These are phyloP conservation scores for Ophiostoma piceae DNA, from an alignment of 2,329 filamentous ascomycete genomes.

Conservation along the genomic window DNA sequence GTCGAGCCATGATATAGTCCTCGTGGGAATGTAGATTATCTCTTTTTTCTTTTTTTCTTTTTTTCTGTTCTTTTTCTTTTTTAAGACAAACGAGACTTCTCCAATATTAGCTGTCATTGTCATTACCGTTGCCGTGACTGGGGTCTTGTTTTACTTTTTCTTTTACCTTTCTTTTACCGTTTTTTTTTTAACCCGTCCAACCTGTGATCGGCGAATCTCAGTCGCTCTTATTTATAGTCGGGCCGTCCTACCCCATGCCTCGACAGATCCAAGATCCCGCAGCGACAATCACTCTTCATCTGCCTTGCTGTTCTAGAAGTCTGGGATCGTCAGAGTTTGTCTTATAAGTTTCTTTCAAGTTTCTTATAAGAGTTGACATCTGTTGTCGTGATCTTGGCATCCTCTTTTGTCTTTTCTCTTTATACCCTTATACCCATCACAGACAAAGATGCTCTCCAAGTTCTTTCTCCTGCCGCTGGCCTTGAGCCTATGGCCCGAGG, in stretches of 20 bases:
- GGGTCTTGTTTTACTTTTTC: neutral
- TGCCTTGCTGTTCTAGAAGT: neutral
- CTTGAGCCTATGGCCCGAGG: conserved; percentile 2
- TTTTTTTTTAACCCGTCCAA: neutral
- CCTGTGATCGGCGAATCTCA: neutral
- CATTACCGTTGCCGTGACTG: conserved; percentile 1
- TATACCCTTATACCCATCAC: neutral
- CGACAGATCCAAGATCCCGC: neutral
- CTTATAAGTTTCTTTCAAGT: neutral
- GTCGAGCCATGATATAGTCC: neutral
- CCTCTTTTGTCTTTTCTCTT: neutral
- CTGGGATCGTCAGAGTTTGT: too few relatives aligned
- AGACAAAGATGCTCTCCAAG: neutral
- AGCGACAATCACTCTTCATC: neutral
- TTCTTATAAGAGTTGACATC: neutral
- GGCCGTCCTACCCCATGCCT: neutral
- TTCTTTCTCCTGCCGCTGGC: neutral
- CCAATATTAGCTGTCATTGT: neutral
- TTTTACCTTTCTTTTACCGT: neutral
- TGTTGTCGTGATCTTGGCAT: neutral
- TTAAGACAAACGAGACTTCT: neutral
- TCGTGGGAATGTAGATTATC: conserved; percentile 4
- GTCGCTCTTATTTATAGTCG: conserved; percentile 8
- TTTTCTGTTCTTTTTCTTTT: too few relatives aligned
- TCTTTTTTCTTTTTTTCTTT: neutral